Evolutionary conservation across 805 yeast genomes (phyloP).

Genomic region (Candida maesae): DNA sequence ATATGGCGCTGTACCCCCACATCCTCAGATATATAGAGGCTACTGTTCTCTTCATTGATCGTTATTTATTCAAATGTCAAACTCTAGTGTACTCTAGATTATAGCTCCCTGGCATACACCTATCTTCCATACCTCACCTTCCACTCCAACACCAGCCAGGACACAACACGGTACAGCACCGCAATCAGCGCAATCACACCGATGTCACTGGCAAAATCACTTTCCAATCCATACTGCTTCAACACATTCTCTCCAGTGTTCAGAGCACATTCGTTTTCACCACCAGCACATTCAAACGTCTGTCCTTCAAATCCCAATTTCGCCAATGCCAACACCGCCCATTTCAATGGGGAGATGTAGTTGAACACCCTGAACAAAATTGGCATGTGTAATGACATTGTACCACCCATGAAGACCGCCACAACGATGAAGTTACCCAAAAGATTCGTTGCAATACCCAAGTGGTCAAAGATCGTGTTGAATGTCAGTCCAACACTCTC

Average conservation of each 20-base stretch:
- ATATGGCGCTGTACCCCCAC: too few species aligned
- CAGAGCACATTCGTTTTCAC: slow-evolving; percentile 42
- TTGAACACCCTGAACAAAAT: slow-evolving; percentile 64
- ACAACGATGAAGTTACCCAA: slow-evolving; percentile 64
- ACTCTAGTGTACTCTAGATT: too few species aligned
- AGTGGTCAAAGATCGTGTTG: slow-evolving; percentile 65
- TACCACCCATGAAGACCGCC: slow-evolving; percentile 81
- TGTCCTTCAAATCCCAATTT: slow-evolving; percentile 54
- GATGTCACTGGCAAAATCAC: slow-evolving; percentile 17
- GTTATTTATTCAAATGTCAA: too few species aligned
- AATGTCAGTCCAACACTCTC: slow-evolving; percentile 82
- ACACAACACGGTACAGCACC: slow-evolving; percentile 16
- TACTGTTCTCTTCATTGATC: too few species aligned
- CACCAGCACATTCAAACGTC: slow-evolving; percentile 46
- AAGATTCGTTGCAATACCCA: slow-evolving; percentile 76
- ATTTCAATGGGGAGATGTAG: slow-evolving; percentile 72
- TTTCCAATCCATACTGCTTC: slow-evolving; percentile 42
- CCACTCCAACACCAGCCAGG: slow-evolving; percentile 11
- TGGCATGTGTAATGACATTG: slow-evolving; percentile 74
- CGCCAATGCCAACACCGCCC: slow-evolving; percentile 58
- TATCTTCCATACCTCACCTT: slow-evolving; percentile 7
- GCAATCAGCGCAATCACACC: slow-evolving; percentile 15
- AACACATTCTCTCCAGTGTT: slow-evolving; percentile 54
- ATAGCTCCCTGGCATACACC: too few species aligned
- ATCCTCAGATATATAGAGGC: too few species aligned